Conservation (phyloP, 2,329 filamentous ascomycete species). For the Metarhizium humberi region DNA sequence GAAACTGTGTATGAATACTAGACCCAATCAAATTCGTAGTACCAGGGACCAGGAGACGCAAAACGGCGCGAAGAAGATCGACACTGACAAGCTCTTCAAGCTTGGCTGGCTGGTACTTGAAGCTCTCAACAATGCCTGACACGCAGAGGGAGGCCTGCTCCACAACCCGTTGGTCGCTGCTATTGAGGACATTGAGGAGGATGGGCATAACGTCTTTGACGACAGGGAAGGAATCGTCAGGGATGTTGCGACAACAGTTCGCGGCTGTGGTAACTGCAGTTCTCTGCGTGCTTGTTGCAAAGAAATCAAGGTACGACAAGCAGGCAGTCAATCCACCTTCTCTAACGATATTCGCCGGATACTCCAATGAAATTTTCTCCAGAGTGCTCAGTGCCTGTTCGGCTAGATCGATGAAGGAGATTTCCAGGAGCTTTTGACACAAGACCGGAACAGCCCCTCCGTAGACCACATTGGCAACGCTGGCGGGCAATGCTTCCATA, state of each 20-base stretch:
- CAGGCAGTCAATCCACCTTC: conserved; percentile 96
- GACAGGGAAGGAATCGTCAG: conserved; percentile 84
- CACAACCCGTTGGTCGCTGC: conserved; percentile 92
- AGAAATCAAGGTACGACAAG: conserved; percentile 92
- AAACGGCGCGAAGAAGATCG: conserved; percentile 73
- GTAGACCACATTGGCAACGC: conserved; percentile 92
- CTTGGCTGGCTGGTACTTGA: conserved; percentile 78
- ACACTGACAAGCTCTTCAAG: conserved; percentile 88
- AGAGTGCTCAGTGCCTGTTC: conserved; percentile 95
- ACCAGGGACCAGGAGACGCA: conserved; percentile 82
- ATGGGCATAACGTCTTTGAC: conserved; percentile 96
- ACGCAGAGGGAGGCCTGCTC: conserved; percentile 95
- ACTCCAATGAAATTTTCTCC: conserved; percentile 95
- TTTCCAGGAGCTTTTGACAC: conserved; percentile 91
- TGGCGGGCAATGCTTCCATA: conserved; percentile 92
- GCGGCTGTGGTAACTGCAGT: conserved; percentile 95
- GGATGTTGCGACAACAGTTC: conserved; percentile 96
- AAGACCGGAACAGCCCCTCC: conserved; percentile 92
- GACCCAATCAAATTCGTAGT: conserved; percentile 92
- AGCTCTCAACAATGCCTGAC: conserved; percentile 92
- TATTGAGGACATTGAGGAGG: conserved; percentile 78
- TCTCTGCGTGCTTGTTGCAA: conserved; percentile 90
- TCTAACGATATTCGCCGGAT: conserved; percentile 87
- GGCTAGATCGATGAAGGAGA: conserved; percentile 92
- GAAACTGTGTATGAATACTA: conserved; percentile 92